A percentile compares a stretch with the other conserved stretches of the same genome.
These are phyloP conservation scores for Biancaea sappan DNA, from an alignment of 306 rosid genomes.

Conservation along the genomic window DNA sequence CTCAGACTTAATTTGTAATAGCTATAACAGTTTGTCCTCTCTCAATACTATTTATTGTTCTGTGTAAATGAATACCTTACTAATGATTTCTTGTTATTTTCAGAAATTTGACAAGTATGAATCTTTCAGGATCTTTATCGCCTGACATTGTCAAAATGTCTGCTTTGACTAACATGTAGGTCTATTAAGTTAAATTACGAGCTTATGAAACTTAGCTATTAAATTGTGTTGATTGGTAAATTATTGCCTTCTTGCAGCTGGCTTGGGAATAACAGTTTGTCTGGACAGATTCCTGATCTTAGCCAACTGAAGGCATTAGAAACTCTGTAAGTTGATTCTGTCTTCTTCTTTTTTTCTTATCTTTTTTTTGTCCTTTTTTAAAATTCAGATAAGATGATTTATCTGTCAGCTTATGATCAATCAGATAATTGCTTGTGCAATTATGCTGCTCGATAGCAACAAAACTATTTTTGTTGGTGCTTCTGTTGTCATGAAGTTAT, in stretches of 20 bases:
- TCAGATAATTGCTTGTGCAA: conserved; percentile 12
- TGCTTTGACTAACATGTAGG: conserved; percentile 74
- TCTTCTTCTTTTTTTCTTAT: not conserved
- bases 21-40: conserved; percentile 17
- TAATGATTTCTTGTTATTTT: conserved; percentile 34
- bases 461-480: not conserved
- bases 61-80: conserved; percentile 38
- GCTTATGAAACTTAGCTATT: conserved; percentile 22
- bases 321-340: conserved; percentile 68
- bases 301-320: conserved; percentile 63
- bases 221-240: conserved; percentile 29
- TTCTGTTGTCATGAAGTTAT: conserved; percentile 24
- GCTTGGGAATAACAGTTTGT: conserved; percentile 83
- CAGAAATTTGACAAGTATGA: conserved; percentile 87
- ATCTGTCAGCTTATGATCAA: conserved; percentile 18
- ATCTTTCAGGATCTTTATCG: conserved; percentile 77
- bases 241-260: conserved; percentile 51
- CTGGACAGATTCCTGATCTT: conserved; percentile 82
- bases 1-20: conserved; percentile 26
- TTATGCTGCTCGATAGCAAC: conserved; percentile 26
- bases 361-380: not conserved
- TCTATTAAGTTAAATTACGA: conserved; percentile 8
- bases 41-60: conserved; percentile 18
- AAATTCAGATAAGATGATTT: conserved; percentile 3
- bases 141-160: conserved; percentile 81